Evolutionary conservation across 352 stramenopile species (phyloP).

Genomic region (Globisporangium nodosum): DNA sequence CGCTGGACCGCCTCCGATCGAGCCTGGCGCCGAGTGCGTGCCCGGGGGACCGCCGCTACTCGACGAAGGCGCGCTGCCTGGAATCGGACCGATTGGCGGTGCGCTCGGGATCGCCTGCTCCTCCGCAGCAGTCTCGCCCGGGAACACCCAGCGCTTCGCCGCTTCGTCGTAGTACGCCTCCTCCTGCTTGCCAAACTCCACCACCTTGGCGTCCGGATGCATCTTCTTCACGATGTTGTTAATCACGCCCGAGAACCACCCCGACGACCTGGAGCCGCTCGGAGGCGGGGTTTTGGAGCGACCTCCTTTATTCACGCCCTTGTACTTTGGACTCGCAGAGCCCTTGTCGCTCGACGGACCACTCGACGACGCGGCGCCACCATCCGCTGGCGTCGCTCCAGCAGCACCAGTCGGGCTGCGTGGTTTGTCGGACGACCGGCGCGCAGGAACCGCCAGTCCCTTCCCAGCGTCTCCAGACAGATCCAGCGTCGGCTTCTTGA

Average conservation of each 20-base stretch:
- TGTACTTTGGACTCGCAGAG: conserved; percentile 56
- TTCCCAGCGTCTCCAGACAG: conserved; percentile 37
- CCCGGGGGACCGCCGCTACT: conserved; percentile 29
- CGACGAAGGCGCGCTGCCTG: conserved; percentile 40
- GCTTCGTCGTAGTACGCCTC: conserved; percentile 80
- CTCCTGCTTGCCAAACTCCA: conserved; percentile 72
- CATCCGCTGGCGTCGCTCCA: neutral
- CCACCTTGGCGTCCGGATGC: conserved; percentile 81
- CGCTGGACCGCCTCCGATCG: conserved; percentile 35
- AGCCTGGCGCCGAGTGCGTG: conserved; percentile 61
- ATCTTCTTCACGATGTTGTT: conserved; percentile 57
- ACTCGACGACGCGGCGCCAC: neutral
- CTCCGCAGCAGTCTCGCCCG: conserved; percentile 61
- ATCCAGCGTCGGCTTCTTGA: conserved; percentile 39
- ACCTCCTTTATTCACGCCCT: conserved; percentile 47
- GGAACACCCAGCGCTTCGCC: conserved; percentile 86
- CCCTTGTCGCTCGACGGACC: conserved; percentile 73
- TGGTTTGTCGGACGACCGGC: conserved; percentile 6
- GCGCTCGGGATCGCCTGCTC: conserved; percentile 59
- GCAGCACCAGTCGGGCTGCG: conserved; percentile 9
- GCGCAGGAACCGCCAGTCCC: conserved; percentile 8
- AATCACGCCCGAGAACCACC: conserved; percentile 52
- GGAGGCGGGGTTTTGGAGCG: conserved; percentile 81
- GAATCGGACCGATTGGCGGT: conserved; percentile 58
- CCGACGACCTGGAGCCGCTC: conserved; percentile 43